Conservation (phyloP, 768 basidiomycete genomes). For the Tubosaeta sp. region DNA sequence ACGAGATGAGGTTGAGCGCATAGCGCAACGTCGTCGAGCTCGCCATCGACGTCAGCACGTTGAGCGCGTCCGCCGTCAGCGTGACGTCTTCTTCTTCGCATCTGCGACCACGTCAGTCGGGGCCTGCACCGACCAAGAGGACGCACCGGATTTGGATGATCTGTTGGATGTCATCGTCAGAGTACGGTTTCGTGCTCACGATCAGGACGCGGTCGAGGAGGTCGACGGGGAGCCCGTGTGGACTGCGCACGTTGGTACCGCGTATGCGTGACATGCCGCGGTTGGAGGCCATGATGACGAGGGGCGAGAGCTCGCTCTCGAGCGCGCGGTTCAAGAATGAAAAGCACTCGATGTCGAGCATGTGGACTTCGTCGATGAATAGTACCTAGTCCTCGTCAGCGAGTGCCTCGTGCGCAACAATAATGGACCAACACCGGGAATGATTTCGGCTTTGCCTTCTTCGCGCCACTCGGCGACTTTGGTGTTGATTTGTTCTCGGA, state of each 20-base stretch:
- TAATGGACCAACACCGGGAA: conserved; percentile 73
- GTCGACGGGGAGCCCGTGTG: conserved; percentile 93
- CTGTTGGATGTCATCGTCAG: conserved; percentile 77
- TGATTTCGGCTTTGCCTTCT: conserved; percentile 97
- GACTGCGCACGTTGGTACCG: conserved; percentile 90
- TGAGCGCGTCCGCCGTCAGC: conserved; percentile 64
- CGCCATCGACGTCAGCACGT: conserved; percentile 87
- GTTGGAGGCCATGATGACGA: conserved; percentile 99
- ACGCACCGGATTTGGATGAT: conserved; percentile 86
- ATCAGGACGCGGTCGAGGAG: conserved; percentile 94
- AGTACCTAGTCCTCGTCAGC: conserved; percentile 57
- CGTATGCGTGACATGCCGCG: conserved; percentile 92
- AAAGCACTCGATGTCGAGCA: conserved; percentile 99
- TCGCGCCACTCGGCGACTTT: conserved; percentile 98
- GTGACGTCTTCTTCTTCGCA: conserved; percentile 95
- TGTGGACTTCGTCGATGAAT: conserved; percentile 99
- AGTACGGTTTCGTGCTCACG: conserved; percentile 88
- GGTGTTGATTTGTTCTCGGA: conserved; percentile 93
- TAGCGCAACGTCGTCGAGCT: conserved; percentile 88
- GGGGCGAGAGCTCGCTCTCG: conserved; percentile 87
- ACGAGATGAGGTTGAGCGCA: conserved; percentile 92
- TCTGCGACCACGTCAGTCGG: conserved; percentile 33
- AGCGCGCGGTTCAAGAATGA: conserved; percentile 96
- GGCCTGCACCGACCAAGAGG: too few species aligned
- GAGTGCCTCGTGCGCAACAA: neutral